A percentile compares a stretch with the other conserved stretches of the same genome.
Evolutionary conservation across 1,284 basidiomycete genomes (phyloP).

Genomic region (Agroathelia rolfsii): DNA sequence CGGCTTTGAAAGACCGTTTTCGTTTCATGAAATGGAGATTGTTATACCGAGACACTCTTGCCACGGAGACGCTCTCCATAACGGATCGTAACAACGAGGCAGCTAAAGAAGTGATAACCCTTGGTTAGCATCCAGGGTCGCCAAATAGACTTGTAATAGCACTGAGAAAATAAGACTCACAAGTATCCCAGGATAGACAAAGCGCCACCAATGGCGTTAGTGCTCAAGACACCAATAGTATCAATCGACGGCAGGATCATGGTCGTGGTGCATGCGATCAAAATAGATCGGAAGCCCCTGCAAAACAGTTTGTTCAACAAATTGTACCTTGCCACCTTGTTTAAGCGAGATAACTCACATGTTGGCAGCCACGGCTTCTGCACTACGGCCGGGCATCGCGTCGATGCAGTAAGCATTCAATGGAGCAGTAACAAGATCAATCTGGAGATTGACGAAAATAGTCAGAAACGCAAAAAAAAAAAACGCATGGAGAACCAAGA

Average conservation of each 20-base stretch:
- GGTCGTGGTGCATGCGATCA: slow-evolving; percentile 29
- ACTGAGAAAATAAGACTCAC: slow-evolving; percentile 21
- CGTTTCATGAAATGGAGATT: too few species aligned
- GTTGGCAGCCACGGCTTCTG: slow-evolving; percentile 40
- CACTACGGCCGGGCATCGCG: slow-evolving; percentile 37
- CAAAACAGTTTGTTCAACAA: slow-evolving; percentile 15
- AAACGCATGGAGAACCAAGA: background rate
- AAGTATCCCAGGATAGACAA: slow-evolving; percentile 34
- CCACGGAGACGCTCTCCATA: slow-evolving; percentile 36
- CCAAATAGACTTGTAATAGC: slow-evolving; percentile 1
- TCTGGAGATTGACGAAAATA: slow-evolving; percentile 17
- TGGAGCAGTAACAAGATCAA: slow-evolving; percentile 38
- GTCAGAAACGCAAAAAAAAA: slow-evolving; percentile 8
- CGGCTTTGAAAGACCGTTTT: too few species aligned
- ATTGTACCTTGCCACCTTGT: too few species aligned
- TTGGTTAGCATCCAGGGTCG: slow-evolving; percentile 8
- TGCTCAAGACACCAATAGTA: slow-evolving; percentile 40
- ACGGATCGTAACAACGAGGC: slow-evolving; percentile 31
- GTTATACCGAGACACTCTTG: too few species aligned
- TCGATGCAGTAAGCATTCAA: slow-evolving; percentile 50
- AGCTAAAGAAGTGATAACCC: slow-evolving; percentile 15
- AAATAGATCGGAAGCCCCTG: slow-evolving; percentile 33
- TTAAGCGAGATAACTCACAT: slow-evolving; percentile 20
- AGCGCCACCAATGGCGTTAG: slow-evolving; percentile 35
- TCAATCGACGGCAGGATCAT: slow-evolving; percentile 43